Evolutionary conservation across 805 yeast genomes (phyloP).

Genomic region (Gaillardinia entomophila): DNA sequence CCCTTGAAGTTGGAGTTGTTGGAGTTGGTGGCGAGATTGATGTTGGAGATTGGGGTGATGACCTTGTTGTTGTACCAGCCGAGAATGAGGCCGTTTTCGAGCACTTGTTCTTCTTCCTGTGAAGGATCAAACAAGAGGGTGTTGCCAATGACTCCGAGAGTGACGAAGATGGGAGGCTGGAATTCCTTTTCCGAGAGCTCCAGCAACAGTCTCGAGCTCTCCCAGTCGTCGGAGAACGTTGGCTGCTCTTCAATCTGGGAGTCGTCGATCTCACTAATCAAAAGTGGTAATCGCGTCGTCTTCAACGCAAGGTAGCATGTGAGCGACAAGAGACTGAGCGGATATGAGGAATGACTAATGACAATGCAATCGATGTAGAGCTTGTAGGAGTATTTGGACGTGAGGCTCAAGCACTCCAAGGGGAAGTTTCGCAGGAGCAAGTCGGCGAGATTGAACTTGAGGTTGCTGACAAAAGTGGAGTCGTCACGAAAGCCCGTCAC

Average conservation of each 20-base stretch:
- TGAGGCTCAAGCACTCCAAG: constrained; percentile 47
- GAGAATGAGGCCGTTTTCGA: constrained; percentile 75
- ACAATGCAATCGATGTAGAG: constrained; percentile 76
- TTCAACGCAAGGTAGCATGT: constrained; percentile 77
- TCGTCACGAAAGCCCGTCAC: constrained; percentile 79
- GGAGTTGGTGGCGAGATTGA: constrained; percentile 53
- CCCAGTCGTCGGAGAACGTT: constrained; percentile 87
- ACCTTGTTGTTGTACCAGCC: constrained; percentile 67
- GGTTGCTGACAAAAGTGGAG: constrained; percentile 57
- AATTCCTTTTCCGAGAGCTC: constrained; percentile 26
- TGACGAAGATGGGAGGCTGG: constrained; percentile 72
- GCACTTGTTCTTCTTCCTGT: constrained; percentile 78
- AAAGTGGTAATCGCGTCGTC: constrained; percentile 68
- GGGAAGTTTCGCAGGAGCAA: constrained; percentile 51
- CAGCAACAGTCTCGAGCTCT: constrained; percentile 43
- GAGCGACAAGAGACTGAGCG: constrained; percentile 74
- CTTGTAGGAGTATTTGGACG: constrained; percentile 71
- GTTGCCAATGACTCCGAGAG: constrained; percentile 68
- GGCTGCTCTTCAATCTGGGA: constrained; percentile 83
- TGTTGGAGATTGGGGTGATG: constrained; percentile 65
- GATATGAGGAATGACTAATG: constrained; percentile 71
- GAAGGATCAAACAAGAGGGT: constrained; percentile 80
- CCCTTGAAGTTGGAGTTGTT: constrained; percentile 49
- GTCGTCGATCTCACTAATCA: constrained; percentile 58
- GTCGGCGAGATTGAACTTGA: constrained; percentile 57